Conservation (phyloP, 1,284 basidiomycete genomes). For the Melanopsichium pennsylvanicum region DNA sequence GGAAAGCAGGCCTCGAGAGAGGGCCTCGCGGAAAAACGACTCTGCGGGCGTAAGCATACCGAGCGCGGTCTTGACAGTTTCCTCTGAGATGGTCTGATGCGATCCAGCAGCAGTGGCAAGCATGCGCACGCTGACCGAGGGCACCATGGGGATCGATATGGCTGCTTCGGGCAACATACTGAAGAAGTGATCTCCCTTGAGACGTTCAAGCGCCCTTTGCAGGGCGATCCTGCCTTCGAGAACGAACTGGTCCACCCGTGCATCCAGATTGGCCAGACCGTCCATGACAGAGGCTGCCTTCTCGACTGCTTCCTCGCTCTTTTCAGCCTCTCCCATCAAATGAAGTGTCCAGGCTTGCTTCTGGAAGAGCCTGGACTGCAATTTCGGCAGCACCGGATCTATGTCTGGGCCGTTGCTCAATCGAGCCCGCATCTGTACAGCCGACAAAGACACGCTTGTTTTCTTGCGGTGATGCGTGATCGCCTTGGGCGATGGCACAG, state of each 20-base stretch:
- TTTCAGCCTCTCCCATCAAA: slow-evolving; percentile 24
- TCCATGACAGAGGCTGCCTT: slow-evolving; percentile 36
- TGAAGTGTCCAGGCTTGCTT: slow-evolving; percentile 53
- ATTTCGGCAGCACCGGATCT: slow-evolving; percentile 40
- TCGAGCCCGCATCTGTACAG: slow-evolving; percentile 11
- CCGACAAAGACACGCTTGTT: slow-evolving; percentile 14
- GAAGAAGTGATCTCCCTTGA: slow-evolving; percentile 52
- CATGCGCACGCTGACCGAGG: slow-evolving; percentile 31
- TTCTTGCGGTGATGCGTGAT: slow-evolving; percentile 13
- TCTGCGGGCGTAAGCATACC: slow-evolving; percentile 35
- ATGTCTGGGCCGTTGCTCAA: slow-evolving; percentile 8
- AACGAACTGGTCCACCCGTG: slow-evolving; percentile 35
- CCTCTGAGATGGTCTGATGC: slow-evolving; percentile 32
- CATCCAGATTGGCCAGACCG: slow-evolving; percentile 13
- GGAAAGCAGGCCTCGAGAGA: slow-evolving; percentile 22
- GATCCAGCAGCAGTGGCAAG: slow-evolving; percentile 18
- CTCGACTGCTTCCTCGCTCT: slow-evolving; percentile 35
- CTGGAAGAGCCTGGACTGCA: slow-evolving; percentile 45
- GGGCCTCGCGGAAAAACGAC: slow-evolving; percentile 38
- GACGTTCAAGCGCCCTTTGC: slow-evolving; percentile 34
- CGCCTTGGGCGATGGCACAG: slow-evolving; percentile 22
- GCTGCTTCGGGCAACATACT: slow-evolving; percentile 59
- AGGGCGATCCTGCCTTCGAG: slow-evolving; percentile 45
- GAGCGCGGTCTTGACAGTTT: slow-evolving; percentile 38
- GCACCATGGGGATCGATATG: slow-evolving; percentile 54